phyloP scores from a whole-genome alignment of 441 rosid species.

The Erysimum cheiri region DNA sequence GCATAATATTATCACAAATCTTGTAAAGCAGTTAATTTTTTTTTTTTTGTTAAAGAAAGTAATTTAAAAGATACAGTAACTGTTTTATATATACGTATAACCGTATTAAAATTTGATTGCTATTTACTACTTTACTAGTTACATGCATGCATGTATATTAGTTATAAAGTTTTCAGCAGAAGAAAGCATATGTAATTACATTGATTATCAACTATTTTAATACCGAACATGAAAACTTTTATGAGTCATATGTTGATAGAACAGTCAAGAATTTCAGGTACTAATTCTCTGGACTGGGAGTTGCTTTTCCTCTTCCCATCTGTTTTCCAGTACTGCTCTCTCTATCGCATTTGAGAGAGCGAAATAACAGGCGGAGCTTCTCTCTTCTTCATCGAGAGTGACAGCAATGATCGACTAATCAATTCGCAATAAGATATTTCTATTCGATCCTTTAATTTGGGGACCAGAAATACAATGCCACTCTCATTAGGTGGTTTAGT shows the following conservation, averaged over 20 bases:
- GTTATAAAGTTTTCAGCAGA: not conserved
- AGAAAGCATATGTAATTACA: constrained; percentile 1
- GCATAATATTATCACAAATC: constrained; percentile 13
- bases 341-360: too few species aligned
- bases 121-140: constrained; percentile 2
- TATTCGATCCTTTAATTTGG: too few species aligned
- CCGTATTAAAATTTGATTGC: not conserved
- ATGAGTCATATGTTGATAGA: not conserved
- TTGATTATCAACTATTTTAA: not conserved
- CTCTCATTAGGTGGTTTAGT: too few species aligned
- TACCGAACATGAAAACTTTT: not conserved
- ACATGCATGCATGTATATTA: not conserved
- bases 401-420: too few species aligned
- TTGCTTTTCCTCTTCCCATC: too few species aligned
- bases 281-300: not conserved
- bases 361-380: too few species aligned
- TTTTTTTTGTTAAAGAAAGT: too few species aligned
- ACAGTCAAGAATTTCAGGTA: not conserved
- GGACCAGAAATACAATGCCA: too few species aligned
- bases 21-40: constrained; percentile 27
- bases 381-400: too few species aligned
- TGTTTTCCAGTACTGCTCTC: too few species aligned
- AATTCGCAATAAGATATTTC: too few species aligned
- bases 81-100: too few species aligned
- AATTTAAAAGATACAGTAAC: not conserved